These are phyloP conservation scores for Calonectria leucothoes DNA, from an alignment of 2,329 filamentous ascomycete genomes.

Conservation along the genomic window DNA sequence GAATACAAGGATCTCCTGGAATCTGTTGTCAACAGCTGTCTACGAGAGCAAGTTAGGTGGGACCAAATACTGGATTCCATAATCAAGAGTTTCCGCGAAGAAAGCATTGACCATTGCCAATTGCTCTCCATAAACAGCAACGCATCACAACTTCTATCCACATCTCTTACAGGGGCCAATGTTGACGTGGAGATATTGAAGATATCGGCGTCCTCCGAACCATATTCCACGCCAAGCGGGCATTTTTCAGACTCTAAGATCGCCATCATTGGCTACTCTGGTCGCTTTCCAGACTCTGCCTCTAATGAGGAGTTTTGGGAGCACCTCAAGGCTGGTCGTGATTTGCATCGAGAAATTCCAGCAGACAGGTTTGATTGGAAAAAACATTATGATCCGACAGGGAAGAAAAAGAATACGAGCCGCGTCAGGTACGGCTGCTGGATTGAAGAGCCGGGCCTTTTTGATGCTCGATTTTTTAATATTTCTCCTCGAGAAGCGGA, in stretches of 20 bases:
- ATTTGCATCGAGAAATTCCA: conserved; percentile 74
- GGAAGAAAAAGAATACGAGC: conserved; percentile 75
- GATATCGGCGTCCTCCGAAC: neutral
- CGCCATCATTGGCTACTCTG: conserved; percentile 78
- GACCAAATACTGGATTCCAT: conserved; percentile 11
- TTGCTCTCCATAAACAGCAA: conserved; percentile 28
- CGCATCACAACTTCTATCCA: conserved; percentile 28
- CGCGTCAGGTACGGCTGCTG: conserved; percentile 78
- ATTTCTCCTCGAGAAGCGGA: conserved; percentile 84
- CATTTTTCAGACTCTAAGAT: conserved; percentile 64
- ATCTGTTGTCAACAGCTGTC: conserved; percentile 18
- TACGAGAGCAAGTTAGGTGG: conserved; percentile 28
- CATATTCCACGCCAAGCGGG: conserved; percentile 8
- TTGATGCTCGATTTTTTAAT: conserved; percentile 85
- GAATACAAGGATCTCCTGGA: conserved; percentile 9
- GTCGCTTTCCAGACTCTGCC: conserved; percentile 56
- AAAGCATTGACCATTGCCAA: conserved; percentile 7
- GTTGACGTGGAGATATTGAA: conserved; percentile 19
- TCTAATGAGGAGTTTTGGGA: conserved; percentile 69
- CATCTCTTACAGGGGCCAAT: conserved; percentile 6
- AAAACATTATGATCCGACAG: conserved; percentile 74
- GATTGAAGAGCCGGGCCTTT: conserved; percentile 76
- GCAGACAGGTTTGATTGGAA: conserved; percentile 75
- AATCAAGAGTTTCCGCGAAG: neutral
- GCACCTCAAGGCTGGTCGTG: conserved; percentile 73